Evolutionary conservation across 805 yeast genomes (phyloP), one percentile per base, ranked within the genome.

Genomic region (Hanseniaspora nectarophila): DNA sequence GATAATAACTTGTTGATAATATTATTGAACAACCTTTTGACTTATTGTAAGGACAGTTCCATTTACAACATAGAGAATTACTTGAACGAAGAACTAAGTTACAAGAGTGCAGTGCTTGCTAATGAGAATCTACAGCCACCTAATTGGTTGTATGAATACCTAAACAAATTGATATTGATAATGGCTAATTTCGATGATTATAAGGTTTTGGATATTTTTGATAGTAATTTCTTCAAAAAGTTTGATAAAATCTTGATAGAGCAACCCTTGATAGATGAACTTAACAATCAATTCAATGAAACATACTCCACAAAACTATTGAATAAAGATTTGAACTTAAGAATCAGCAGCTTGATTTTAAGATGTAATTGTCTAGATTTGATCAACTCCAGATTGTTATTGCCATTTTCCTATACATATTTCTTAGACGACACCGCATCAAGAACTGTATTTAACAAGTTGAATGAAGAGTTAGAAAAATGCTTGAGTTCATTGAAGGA

Each of bases 91-190:
- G 58, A 56, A 9, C 45, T 55, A 20, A 69, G 69, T 16, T 56
- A 66, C 61, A 67, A 60, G 15, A 35, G 37, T 7, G 26, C 66
- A 60, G 60, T 64, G 35, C 56, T 70, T 18, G 63, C 60, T 37
- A 61, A 69, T 48, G 73, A 73, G 28, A 85, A 85, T 55, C 68
- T 85, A 21, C 76, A 81, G 55, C 80, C 95, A 4, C 95, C 97
- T 0, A 94, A 85, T 55, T 89, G 94, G 88, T 67, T 85, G 21
- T 69, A 75, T 45, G 81, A 77, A n/a, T 79, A 81, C 57, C 73
- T 65, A 28, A 56, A 53, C 39, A 58, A 60, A 43, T 24, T 82
- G 45, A 68, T 77, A 0, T 82, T 78, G 15, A 69, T 83, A 28
- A 70, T 81, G 53, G 77, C 78, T 1, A 64, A 85, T 1, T 73